A percentile compares a stretch with the other conserved stretches of the same genome.
phyloP scores from a whole-genome alignment of 352 stramenopile species.

The Phytopythium cucurbitacearum region DNA sequence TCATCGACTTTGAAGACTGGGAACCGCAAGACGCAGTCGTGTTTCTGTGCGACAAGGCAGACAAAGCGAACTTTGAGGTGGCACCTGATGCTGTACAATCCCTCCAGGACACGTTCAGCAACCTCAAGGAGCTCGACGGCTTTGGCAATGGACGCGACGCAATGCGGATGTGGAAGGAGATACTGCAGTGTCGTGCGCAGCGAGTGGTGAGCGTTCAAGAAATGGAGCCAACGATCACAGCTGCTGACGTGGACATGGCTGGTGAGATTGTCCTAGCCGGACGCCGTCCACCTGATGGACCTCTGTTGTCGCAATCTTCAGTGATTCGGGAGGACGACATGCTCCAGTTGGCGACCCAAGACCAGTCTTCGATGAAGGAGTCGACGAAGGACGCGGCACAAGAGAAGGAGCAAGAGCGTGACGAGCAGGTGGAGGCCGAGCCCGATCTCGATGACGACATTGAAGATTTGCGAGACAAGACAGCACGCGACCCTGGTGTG shows the following conservation, averaged over 20 bases:
- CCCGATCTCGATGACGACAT: slow-evolving; percentile 12
- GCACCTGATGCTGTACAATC: slow-evolving; percentile 13
- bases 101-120: slow-evolving; percentile 29
- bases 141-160: slow-evolving; percentile 78
- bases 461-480: not conserved
- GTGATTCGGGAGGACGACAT: not conserved
- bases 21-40: slow-evolving; percentile 70
- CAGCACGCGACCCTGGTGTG: slow-evolving; percentile 42
- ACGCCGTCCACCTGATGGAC: slow-evolving; percentile 29
- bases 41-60: slow-evolving; percentile 47
- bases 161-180: slow-evolving; percentile 57
- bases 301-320: slow-evolving; percentile 23
- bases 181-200: slow-evolving; percentile 60
- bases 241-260: slow-evolving; percentile 35
- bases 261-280: slow-evolving; percentile 25
- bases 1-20: slow-evolving; percentile 89
- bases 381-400: slow-evolving; percentile 8
- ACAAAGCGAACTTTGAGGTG: slow-evolving; percentile 39
- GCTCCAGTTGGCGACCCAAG: too few species aligned
- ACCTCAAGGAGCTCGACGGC: slow-evolving; percentile 39
- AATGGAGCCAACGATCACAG: slow-evolving; percentile 42
- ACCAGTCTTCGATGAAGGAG: not conserved
- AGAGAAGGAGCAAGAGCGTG: slow-evolving; percentile 14
- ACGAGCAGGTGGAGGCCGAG: slow-evolving; percentile 14
- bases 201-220: slow-evolving; percentile 40